A percentile compares a stretch with the other conserved stretches of the same genome.
phyloP scores from a whole-genome alignment of 129 eudicot genomes.

The Artemisia argyi region DNA sequence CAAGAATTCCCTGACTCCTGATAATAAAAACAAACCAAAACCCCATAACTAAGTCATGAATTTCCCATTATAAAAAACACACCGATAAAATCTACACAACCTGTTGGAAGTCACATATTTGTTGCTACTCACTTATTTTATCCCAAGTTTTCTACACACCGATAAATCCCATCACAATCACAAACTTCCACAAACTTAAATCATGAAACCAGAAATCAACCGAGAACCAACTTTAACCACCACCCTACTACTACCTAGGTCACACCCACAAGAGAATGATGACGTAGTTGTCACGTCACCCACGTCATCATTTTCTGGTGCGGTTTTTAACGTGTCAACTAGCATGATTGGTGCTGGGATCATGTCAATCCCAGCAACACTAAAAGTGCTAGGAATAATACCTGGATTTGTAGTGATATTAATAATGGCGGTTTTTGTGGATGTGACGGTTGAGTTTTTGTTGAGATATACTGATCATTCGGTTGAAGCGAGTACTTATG shows the following conservation, averaged over 20 bases:
- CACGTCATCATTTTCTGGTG: constrained; percentile 61
- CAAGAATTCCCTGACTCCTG: constrained; percentile 4
- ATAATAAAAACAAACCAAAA: constrained; percentile 19
- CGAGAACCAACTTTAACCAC: constrained; percentile 27
- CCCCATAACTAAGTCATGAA: too few species aligned
- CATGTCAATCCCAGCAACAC: constrained; percentile 95
- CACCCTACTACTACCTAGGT: constrained; percentile 47
- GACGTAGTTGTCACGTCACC: background rate
- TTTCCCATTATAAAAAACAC: too few species aligned
- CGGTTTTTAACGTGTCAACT: constrained; percentile 83
- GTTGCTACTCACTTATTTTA: constrained; percentile 7
- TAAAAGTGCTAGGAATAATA: constrained; percentile 80
- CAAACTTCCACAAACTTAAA: background rate
- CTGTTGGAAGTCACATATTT: background rate
- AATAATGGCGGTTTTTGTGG: constrained; percentile 62
- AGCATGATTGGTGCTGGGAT: constrained; percentile 96
- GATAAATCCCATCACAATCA: constrained; percentile 13
- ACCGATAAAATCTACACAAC: background rate
- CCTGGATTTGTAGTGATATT: constrained; percentile 67
- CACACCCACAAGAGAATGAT: constrained; percentile 25
- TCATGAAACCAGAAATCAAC: constrained; percentile 38
- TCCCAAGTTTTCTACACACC: background rate
- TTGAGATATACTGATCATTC: constrained; percentile 65
- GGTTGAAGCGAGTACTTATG: constrained; percentile 70
- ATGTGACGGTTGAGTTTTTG: constrained; percentile 81